phyloP scores from a whole-genome alignment of 2,329 filamentous ascomycete species.

The Rhynchosporium agropyri region DNA sequence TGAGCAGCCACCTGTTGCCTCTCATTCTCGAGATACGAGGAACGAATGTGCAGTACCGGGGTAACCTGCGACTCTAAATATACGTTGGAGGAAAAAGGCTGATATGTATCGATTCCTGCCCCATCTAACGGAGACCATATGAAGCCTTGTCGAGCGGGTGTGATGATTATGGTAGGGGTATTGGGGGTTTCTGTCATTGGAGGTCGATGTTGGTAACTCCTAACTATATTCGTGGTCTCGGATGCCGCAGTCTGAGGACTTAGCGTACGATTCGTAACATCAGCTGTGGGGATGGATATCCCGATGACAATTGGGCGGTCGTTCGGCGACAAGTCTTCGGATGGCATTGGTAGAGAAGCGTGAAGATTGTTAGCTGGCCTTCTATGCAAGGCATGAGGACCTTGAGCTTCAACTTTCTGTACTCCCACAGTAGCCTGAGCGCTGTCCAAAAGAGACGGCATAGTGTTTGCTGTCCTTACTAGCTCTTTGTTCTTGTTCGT shows the following conservation, averaged over 20 bases:
- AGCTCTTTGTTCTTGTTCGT: slow-evolving; percentile 35
- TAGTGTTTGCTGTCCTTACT: slow-evolving; percentile 18
- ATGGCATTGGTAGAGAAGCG: slow-evolving; percentile 24
- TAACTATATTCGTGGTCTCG: slow-evolving; percentile 34
- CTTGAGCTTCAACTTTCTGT: background rate
- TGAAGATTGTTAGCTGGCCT: slow-evolving; percentile 9
- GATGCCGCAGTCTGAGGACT: slow-evolving; percentile 51
- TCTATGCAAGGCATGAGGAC: background rate
- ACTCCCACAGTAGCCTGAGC: background rate
- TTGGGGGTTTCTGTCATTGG: slow-evolving; percentile 33
- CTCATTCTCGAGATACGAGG: slow-evolving; percentile 40
- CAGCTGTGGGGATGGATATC: slow-evolving; percentile 63
- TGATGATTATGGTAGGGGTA: slow-evolving; percentile 56
- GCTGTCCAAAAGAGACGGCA: slow-evolving; percentile 18
- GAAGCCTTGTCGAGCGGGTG: slow-evolving; percentile 50
- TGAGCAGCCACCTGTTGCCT: slow-evolving; percentile 34
- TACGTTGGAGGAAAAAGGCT: background rate
- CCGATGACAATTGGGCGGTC: slow-evolving; percentile 75
- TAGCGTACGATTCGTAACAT: slow-evolving; percentile 49
- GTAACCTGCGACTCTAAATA: slow-evolving; percentile 48
- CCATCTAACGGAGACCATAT: slow-evolving; percentile 39
- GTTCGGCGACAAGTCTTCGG: slow-evolving; percentile 62
- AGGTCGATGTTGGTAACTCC: slow-evolving; percentile 33
- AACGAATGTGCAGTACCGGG: slow-evolving; percentile 61
- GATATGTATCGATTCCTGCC: background rate